A percentile compares a stretch with the other conserved stretches of the same genome.
phyloP scores from a whole-genome alignment of 2,329 filamentous ascomycete genomes.

The Aureobasidium subglaciale region DNA sequence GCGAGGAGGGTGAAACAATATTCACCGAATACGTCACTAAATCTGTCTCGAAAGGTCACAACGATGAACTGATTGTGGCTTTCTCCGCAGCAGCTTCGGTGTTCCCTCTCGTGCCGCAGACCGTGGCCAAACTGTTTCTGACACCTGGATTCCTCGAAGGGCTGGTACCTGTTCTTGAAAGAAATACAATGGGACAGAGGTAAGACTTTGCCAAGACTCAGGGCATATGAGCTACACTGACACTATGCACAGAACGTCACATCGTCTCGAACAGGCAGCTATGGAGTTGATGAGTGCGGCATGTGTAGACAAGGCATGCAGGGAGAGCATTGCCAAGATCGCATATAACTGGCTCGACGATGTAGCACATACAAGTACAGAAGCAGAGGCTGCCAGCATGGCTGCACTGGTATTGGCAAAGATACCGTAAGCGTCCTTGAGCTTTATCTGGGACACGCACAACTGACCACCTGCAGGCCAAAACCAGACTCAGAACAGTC shows the following conservation, averaged over 20 bases:
- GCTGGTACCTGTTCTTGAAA: slow-evolving; percentile 67
- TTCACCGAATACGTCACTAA: slow-evolving; percentile 67
- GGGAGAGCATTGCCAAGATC: slow-evolving; percentile 76
- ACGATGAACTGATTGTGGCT: slow-evolving; percentile 82
- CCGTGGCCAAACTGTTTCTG: slow-evolving; percentile 73
- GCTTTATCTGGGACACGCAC: too few species aligned
- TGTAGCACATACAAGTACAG: slow-evolving; percentile 65
- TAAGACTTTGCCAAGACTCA: slow-evolving; percentile 14
- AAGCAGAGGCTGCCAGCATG: slow-evolving; percentile 46
- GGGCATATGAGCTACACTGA: slow-evolving; percentile 16
- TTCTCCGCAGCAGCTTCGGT: slow-evolving; percentile 87
- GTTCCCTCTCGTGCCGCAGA: slow-evolving; percentile 75
- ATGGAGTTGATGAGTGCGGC: slow-evolving; percentile 87
- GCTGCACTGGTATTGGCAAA: slow-evolving; percentile 51
- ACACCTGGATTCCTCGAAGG: slow-evolving; percentile 78
- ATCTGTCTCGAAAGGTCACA: slow-evolving; percentile 64
- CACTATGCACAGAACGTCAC: slow-evolving; percentile 61
- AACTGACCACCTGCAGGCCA: background rate
- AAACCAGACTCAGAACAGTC: slow-evolving; percentile 2
- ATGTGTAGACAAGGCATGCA: slow-evolving; percentile 75
- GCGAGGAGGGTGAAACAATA: slow-evolving; percentile 57
- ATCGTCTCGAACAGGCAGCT: slow-evolving; percentile 77
- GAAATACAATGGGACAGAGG: slow-evolving; percentile 39
- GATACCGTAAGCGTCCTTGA: slow-evolving; percentile 26
- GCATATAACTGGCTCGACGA: slow-evolving; percentile 84